Evolutionary conservation across 139 green algal genomes (phyloP).

Genomic region (Chlorella sp.): DNA sequence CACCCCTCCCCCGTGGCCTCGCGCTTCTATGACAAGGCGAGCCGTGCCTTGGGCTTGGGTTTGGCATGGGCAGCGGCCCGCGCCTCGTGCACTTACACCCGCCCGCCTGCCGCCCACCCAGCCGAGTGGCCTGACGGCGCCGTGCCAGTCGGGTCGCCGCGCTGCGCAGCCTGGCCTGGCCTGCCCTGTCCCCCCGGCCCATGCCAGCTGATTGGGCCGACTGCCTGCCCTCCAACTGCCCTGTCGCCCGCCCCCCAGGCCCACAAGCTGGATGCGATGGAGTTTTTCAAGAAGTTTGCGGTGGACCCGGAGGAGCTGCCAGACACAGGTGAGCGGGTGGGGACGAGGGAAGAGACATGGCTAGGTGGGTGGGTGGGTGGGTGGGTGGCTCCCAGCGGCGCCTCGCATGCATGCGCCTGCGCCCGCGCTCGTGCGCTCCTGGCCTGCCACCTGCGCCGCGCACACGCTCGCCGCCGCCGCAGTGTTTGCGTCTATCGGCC

Average conservation of each 20-base stretch:
- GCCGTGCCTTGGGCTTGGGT: neutral
- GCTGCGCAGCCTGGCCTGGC: too few species aligned
- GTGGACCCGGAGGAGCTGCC: constrained; percentile 85
- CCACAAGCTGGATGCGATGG: constrained; percentile 84
- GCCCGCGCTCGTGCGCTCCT: neutral
- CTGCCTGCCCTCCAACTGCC: too few species aligned
- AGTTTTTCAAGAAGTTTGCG: constrained; percentile 93
- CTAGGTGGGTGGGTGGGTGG: neutral
- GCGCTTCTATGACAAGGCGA: constrained; percentile 62
- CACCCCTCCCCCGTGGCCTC: constrained; percentile 93
- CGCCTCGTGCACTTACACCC: too few species aligned
- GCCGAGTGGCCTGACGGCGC: too few species aligned
- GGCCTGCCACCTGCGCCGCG: constrained; percentile 47
- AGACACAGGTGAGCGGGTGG: constrained; percentile 47
- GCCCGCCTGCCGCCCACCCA: too few species aligned
- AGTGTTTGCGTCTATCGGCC: constrained; percentile 56
- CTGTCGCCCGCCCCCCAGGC: too few species aligned
- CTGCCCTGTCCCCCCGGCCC: too few species aligned
- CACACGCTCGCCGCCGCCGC: neutral
- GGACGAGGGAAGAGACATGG: neutral
- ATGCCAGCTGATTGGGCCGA: too few species aligned
- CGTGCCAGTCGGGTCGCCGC: too few species aligned
- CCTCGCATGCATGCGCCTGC: neutral
- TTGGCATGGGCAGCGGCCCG: too few species aligned
- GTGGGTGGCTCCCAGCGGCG: neutral